A percentile compares a stretch with the other conserved stretches of the same genome.
Conservation (phyloP, 192 early-diverging fungal genomes). For the Physocladia obscura region DNA sequence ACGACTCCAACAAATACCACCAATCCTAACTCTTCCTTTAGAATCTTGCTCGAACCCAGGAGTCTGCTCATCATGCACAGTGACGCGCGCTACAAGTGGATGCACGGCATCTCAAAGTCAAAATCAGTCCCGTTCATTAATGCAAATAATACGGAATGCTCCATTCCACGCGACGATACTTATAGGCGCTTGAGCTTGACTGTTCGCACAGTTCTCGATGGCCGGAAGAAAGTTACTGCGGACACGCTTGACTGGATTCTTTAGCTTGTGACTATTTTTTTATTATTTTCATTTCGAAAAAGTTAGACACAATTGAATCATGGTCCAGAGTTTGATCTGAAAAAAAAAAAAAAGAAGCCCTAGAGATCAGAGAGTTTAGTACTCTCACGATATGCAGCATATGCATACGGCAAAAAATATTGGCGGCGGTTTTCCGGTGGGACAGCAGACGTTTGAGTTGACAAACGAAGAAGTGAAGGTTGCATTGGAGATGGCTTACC, state of each 20-base stretch:
- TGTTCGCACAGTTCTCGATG: constrained; percentile 20
- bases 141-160: background rate
- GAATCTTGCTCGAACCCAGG: constrained; percentile 25
- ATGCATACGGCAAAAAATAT: too few relatives aligned
- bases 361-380: too few relatives aligned
- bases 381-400: too few relatives aligned
- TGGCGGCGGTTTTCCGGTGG: too few relatives aligned
- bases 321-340: too few relatives aligned
- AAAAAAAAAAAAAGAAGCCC: too few relatives aligned
- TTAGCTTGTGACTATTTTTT: too few relatives aligned
- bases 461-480: too few relatives aligned
- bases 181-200: constrained; percentile 33
- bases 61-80: constrained; percentile 28
- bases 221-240: constrained; percentile 14
- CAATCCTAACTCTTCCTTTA: background rate
- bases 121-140: constrained; percentile 24
- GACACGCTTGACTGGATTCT: constrained; percentile 23
- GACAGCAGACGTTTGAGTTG: too few relatives aligned
- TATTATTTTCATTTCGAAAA: too few relatives aligned
- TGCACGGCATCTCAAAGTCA: constrained; percentile 35
- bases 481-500: too few relatives aligned
- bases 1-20: background rate
- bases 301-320: too few relatives aligned
- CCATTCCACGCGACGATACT: constrained; percentile 5
- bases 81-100: constrained; percentile 26